These are phyloP conservation scores for Neofusicoccum cordaticola DNA, from an alignment of 2,329 filamentous ascomycete genomes.

Conservation along the genomic window DNA sequence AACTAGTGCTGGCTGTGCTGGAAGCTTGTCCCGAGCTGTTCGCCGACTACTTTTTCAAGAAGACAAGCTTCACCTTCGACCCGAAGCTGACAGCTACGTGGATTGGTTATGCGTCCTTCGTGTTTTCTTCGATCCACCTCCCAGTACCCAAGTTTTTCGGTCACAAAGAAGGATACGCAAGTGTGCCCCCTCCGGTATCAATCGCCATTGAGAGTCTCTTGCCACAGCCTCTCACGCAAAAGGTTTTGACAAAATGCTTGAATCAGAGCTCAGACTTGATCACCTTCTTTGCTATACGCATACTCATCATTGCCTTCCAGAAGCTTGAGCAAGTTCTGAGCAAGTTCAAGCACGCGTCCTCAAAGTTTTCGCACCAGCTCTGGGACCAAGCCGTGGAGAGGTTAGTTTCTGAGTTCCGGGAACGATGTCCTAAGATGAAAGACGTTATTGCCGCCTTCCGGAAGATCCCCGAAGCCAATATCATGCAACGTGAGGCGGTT, in stretches of 20 bases:
- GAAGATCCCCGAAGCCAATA: slow-evolving; percentile 60
- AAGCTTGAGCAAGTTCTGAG: slow-evolving; percentile 68
- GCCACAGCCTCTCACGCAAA: slow-evolving; percentile 76
- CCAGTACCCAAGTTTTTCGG: slow-evolving; percentile 72
- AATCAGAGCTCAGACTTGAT: slow-evolving; percentile 75
- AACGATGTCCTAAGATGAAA: slow-evolving; percentile 76
- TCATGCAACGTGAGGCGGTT: slow-evolving; percentile 74
- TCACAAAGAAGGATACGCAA: slow-evolving; percentile 59
- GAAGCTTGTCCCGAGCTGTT: slow-evolving; percentile 78
- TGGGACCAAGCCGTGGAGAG: slow-evolving; percentile 70
- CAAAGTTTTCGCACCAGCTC: slow-evolving; percentile 39
- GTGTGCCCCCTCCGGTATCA: slow-evolving; percentile 72
- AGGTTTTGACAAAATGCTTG: slow-evolving; percentile 74
- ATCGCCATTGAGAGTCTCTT: slow-evolving; percentile 83
- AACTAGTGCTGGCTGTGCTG: slow-evolving; percentile 79
- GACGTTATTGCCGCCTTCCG: slow-evolving; percentile 75
- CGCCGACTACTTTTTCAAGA: slow-evolving; percentile 80
- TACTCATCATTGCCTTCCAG: slow-evolving; percentile 73
- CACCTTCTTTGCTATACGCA: slow-evolving; percentile 77
- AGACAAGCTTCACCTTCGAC: slow-evolving; percentile 75
- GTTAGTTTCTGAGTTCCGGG: slow-evolving; percentile 71
- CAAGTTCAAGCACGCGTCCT: slow-evolving; percentile 55
- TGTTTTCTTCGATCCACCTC: slow-evolving; percentile 77
- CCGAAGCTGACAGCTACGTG: slow-evolving; percentile 90
- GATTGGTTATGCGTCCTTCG: slow-evolving; percentile 87